Base-by-base conservation (phyloP, 176 grass and related monocot genomes). In the Phyllostachys edulis region DNA sequence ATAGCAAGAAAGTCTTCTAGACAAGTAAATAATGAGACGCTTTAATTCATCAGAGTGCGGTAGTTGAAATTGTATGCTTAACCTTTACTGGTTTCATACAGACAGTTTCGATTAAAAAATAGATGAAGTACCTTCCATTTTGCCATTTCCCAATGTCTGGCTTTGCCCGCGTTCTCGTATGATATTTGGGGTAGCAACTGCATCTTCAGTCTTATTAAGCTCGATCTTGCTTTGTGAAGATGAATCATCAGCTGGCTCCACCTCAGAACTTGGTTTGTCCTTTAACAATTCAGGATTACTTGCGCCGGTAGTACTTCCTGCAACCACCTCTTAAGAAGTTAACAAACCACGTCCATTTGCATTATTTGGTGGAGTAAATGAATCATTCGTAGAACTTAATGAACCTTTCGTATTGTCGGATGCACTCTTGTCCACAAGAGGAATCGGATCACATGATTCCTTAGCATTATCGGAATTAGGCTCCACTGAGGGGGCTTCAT, bases 81-180 rank as follows among this genome's bases (percentile, higher is more conserved):
- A 6, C 34, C 21, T 77, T 64, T 29, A 14, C 46, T 75, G 76
- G 51, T 69, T 64, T 73, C 32, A 82, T 38, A 78, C 36, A 87
- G 27, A 73, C 21, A 76, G 23, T 60, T 88, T 88, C n/a, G 15
- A 56, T 55, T 44, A 64, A 61, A 57, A 24, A 54, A 78, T 13
- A 46, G 42, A 70, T 82, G 17, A 73, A 83, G 5, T 80, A 94
- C 93, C 93, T 90, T 75, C 78, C 56, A 80, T 88, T 27, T 80
- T 87, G 64, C 76, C 84, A 83, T 85, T 86, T 90, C 73, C 84
- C 34, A 92, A 39, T 78, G 74, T 78, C 88, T 84, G 65, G 44
- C 57, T 73, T 65, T 71, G 49, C 50, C 88, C 77, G 3, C 88
- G 75, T 84, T 85, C 90, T 76, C 78, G 78, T 46, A 45, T 5